These are phyloP conservation scores for Colletotrichum somersetense DNA, from an alignment of 2,329 filamentous ascomycete species.

Conservation along the genomic window DNA sequence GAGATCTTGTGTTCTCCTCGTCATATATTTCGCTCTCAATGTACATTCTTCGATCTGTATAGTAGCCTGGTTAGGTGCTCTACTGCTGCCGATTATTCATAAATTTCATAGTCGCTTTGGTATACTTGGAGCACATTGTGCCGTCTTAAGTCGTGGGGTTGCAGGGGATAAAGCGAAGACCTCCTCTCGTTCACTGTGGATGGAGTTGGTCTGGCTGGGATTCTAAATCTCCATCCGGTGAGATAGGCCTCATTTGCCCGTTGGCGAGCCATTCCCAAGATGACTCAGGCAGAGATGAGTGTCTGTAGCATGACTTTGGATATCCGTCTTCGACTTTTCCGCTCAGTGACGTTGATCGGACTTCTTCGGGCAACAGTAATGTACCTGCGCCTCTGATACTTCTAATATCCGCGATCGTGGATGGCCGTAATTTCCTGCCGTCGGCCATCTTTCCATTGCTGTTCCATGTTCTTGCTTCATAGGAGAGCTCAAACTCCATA, in stretches of 20 bases:
- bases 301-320: neutral
- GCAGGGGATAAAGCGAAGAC: too few relatives aligned
- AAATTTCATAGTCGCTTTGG: neutral
- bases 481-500: constrained; percentile 34
- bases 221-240: neutral
- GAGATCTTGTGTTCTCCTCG: neutral
- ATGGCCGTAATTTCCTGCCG: constrained; percentile 1
- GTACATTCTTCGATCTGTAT: neutral
- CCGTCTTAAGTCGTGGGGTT: neutral
- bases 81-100: neutral
- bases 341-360: neutral
- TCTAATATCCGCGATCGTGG: constrained; percentile 17
- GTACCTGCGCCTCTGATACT: constrained; percentile 6
- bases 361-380: neutral
- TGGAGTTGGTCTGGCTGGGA: neutral
- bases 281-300: constrained; percentile 4
- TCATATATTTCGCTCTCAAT: neutral
- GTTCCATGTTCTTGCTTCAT: constrained; percentile 27
- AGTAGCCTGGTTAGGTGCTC: too few relatives aligned
- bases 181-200: neutral
- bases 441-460: constrained; percentile 5
- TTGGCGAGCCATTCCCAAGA: constrained; percentile 1
- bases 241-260: neutral
- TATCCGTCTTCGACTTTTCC: neutral
- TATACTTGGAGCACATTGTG: neutral